A percentile compares a stretch with the other conserved stretches of the same genome.
Evolutionary conservation across 208 protist species (phyloP).

Genomic region (Leishmania braziliensis): DNA sequence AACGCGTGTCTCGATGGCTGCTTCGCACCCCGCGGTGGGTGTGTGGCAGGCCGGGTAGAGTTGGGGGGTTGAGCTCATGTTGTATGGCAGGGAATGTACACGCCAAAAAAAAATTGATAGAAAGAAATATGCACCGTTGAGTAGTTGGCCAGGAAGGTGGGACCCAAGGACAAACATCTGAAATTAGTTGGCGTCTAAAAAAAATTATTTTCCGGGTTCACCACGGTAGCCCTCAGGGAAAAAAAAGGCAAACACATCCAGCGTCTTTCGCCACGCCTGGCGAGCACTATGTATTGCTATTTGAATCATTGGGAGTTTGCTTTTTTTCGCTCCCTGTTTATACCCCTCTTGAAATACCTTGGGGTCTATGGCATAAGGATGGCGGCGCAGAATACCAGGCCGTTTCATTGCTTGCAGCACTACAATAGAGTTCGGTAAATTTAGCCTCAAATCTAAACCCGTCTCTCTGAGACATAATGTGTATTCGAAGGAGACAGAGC

Average conservation of each 20-base stretch:
- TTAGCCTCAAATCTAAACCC: too few relatives aligned
- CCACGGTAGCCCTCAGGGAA: slow-evolving; percentile 39
- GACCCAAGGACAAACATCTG: background rate
- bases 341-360: slow-evolving; percentile 28
- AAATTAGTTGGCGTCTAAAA: background rate
- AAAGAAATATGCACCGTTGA: background rate
- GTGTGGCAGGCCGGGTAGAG: background rate
- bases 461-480: background rate
- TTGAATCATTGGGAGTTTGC: slow-evolving; percentile 19
- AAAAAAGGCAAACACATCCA: slow-evolving; percentile 33
- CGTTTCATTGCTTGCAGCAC: background rate
- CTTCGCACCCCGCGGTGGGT: background rate
- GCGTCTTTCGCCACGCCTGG: slow-evolving; percentile 41
- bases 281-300: slow-evolving; percentile 21
- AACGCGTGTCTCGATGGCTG: background rate
- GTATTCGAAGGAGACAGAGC: background rate
- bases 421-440: background rate
- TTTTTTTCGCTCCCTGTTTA: slow-evolving; percentile 22
- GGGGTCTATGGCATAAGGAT: slow-evolving; percentile 63
- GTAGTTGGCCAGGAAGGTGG: background rate
- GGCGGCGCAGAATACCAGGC: slow-evolving; percentile 5
- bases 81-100: background rate
- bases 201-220: slow-evolving; percentile 34
- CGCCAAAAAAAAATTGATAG: background rate
- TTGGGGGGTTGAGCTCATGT: background rate